A percentile compares a stretch with the other conserved stretches of the same genome.
These are phyloP conservation scores for Acanthamoeba polyphaga DNA, from an alignment of 208 protist species.

Conservation along the genomic window DNA sequence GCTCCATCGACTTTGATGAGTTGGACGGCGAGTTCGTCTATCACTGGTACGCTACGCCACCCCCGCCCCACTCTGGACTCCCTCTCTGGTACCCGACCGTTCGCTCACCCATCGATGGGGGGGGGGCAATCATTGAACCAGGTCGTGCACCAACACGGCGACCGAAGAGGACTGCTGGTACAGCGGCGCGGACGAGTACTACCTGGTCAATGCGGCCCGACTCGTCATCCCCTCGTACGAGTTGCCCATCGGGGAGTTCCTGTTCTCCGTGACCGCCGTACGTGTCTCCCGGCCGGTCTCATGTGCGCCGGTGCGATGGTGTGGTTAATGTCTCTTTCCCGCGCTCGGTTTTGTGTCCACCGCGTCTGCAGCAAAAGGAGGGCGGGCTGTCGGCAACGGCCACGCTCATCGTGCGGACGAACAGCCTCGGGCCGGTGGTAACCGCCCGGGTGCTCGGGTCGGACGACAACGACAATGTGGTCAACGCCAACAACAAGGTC, in stretches of 20 bases:
- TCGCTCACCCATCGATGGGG: not conserved
- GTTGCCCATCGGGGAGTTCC: conserved; percentile 57
- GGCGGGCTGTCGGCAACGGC: not conserved
- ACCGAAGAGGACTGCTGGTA: conserved; percentile 20
- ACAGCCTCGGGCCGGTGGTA: not conserved
- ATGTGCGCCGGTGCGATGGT: not conserved
- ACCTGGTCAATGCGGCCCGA: not conserved
- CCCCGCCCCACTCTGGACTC: not conserved
- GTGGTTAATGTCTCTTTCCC: not conserved
- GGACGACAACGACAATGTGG: not conserved
- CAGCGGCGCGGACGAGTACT: not conserved
- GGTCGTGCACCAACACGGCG: conserved; percentile 25
- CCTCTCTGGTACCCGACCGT: too few species aligned
- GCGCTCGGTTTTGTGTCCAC: not conserved
- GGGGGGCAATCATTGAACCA: not conserved
- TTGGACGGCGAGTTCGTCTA: conserved; percentile 10
- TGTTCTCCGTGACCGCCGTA: conserved; percentile 19
- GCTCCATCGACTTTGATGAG: conserved; percentile 50
- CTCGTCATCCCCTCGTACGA: conserved; percentile 65
- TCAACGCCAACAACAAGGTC: conserved; percentile 41
- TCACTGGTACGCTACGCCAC: not conserved
- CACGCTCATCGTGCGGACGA: not conserved
- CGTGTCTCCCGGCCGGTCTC: not conserved
- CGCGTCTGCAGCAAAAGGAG: not conserved
- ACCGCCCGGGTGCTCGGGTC: not conserved